These are phyloP conservation scores for Shiraia sp. DNA, from an alignment of 2,329 filamentous ascomycete genomes.

Conservation along the genomic window DNA sequence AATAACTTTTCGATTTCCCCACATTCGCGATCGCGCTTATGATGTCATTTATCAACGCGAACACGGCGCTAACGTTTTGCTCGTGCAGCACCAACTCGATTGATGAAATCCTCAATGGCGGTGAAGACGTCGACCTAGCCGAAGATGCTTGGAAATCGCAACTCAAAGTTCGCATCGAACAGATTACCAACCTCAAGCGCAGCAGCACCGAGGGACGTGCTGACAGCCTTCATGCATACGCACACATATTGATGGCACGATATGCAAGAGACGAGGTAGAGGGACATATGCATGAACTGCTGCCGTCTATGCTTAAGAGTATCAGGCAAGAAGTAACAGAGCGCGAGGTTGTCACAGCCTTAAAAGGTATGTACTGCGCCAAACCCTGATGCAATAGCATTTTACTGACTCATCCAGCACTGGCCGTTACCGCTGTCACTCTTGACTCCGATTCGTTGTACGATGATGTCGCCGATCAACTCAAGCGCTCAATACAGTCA, in stretches of 20 bases:
- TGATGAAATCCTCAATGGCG: slow-evolving; percentile 61
- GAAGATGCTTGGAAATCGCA: slow-evolving; percentile 63
- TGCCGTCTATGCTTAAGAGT: slow-evolving; percentile 69
- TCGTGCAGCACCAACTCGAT: slow-evolving; percentile 63
- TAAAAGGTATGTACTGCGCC: slow-evolving; percentile 57
- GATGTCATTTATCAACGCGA: slow-evolving; percentile 32
- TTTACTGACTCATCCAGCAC: slow-evolving; percentile 49
- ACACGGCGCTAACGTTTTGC: slow-evolving; percentile 25
- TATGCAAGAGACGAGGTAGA: slow-evolving; percentile 68
- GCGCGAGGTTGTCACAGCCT: slow-evolving; percentile 69
- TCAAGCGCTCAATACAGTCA: slow-evolving; percentile 69
- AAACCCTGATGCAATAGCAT: background rate
- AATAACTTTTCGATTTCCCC: slow-evolving; percentile 11
- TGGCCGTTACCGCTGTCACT: slow-evolving; percentile 72
- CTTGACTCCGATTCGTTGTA: slow-evolving; percentile 68
- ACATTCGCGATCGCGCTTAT: slow-evolving; percentile 8
- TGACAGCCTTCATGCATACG: slow-evolving; percentile 63
- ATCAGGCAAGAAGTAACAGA: slow-evolving; percentile 70
- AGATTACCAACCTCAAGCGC: slow-evolving; percentile 77
- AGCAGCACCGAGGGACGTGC: slow-evolving; percentile 74
- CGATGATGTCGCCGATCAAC: slow-evolving; percentile 59
- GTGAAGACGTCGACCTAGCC: slow-evolving; percentile 56
- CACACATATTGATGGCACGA: slow-evolving; percentile 68
- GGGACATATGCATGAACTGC: slow-evolving; percentile 61
- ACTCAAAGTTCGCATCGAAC: slow-evolving; percentile 68